Conservation (phyloP, 805 yeast genomes). For the Sporopachydermia quercuum region DNA sequence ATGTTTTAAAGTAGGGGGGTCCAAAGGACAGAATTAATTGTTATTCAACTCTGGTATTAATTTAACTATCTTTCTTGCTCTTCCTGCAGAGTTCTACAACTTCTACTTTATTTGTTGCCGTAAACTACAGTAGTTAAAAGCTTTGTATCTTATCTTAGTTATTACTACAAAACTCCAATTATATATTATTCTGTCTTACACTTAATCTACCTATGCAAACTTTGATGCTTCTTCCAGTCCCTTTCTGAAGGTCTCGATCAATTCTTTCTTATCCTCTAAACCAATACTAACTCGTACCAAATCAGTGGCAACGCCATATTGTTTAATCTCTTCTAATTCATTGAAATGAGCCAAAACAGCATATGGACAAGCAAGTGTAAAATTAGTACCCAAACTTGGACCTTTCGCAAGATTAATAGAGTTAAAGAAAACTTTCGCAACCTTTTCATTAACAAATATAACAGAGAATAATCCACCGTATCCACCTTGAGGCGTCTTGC, state of each 20-base stretch:
- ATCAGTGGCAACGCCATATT: constrained; percentile 72
- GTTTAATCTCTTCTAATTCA: constrained; percentile 64
- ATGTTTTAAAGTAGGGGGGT: no score
- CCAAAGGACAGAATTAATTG: no score
- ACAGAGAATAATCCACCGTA: constrained; percentile 80
- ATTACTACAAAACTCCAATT: no score
- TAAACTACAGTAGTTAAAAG: no score
- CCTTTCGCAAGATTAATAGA: constrained; percentile 62
- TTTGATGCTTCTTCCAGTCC: constrained; percentile 32
- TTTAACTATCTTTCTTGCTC: no score
- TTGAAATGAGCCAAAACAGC: constrained; percentile 72
- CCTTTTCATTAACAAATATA: constrained; percentile 45
- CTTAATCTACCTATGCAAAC: constrained; percentile 1
- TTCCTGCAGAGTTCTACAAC: no score
- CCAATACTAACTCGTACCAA: constrained; percentile 78
- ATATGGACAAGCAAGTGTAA: constrained; percentile 82
- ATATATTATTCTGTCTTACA: no score
- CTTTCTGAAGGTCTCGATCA: constrained; percentile 31
- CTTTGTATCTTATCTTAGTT: no score
- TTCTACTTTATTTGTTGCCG: no score
- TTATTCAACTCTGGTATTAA: no score
- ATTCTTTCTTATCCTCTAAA: constrained; percentile 51
- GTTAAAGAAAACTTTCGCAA: constrained; percentile 65
- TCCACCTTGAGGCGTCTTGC: constrained; percentile 61
- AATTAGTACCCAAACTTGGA: constrained; percentile 82